Evolutionary conservation across 768 basidiomycete species (phyloP).

Genomic region (Lentinula aciculospora): DNA sequence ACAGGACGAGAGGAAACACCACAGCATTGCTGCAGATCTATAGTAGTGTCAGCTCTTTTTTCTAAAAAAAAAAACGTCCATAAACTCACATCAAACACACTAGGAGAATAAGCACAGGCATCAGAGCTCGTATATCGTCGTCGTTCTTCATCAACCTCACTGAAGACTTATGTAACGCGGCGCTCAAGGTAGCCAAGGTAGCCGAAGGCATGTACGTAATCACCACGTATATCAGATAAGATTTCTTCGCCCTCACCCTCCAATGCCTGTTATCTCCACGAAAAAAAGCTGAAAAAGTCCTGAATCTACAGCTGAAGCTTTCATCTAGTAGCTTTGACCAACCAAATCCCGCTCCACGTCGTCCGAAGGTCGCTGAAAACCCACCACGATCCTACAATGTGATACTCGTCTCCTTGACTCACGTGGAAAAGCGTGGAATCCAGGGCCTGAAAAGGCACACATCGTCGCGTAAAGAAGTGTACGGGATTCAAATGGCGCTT

Average conservation of each 20-base stretch:
- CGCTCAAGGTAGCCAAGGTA: background rate
- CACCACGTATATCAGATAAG: background rate
- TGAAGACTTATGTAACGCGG: background rate
- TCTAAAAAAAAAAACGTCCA: background rate
- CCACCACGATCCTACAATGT: background rate
- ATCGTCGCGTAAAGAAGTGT: background rate
- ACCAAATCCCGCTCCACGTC: background rate
- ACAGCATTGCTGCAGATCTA: conserved; percentile 47
- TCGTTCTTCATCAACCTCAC: background rate
- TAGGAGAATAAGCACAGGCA: conserved; percentile 39
- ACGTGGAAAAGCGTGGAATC: background rate
- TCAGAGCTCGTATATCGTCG: conserved; percentile 24
- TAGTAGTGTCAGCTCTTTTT: background rate
- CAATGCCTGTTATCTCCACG: background rate
- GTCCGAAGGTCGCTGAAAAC: background rate
- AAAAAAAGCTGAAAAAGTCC: background rate
- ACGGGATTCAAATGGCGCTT: background rate
- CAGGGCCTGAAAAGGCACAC: background rate
- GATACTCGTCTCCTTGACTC: background rate
- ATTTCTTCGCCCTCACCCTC: background rate
- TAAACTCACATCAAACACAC: conserved; percentile 41
- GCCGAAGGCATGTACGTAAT: background rate
- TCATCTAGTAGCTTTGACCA: background rate
- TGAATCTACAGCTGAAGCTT: background rate
- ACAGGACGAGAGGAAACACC: conserved; percentile 69